Evolutionary conservation across 192 early-diverging fungal species (phyloP).

Genomic region (Coemansia sp.): DNA sequence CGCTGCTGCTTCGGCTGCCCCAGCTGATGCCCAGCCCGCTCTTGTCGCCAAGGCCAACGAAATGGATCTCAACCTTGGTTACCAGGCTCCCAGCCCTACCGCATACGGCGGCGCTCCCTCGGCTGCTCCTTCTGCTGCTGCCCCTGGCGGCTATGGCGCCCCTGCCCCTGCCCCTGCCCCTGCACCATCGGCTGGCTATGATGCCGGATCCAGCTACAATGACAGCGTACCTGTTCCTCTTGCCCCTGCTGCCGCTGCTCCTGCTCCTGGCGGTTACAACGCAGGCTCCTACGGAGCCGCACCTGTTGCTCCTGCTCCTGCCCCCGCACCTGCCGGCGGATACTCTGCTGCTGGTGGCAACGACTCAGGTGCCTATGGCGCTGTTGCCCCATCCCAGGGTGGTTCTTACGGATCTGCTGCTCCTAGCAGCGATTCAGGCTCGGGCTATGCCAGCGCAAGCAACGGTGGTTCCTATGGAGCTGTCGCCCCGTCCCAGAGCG

Average conservation of each 20-base stretch:
- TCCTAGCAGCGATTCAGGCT: background rate
- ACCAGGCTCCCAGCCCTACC: conserved; percentile 21
- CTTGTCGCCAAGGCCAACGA: conserved; percentile 9
- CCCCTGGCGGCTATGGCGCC: conserved; percentile 2
- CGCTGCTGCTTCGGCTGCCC: conserved; percentile 40
- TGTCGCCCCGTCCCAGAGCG: background rate
- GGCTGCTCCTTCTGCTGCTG: background rate
- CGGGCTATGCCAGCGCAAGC: background rate
- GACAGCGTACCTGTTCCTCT: conserved; percentile 18
- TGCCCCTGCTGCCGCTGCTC: conserved; percentile 10
- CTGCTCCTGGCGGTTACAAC: conserved; percentile 16
- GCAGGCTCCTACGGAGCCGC: background rate
- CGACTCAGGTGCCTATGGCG: conserved; percentile 7
- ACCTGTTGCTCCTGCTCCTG: conserved; percentile 20
- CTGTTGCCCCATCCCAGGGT: conserved; percentile 6
- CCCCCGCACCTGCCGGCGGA: conserved; percentile 15
- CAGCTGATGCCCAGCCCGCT: conserved; percentile 34
- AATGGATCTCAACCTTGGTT: conserved; percentile 18
- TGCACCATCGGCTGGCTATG: conserved; percentile 18
- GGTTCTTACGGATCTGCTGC: conserved; percentile 14
- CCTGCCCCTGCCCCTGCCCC: conserved; percentile 18
- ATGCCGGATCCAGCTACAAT: conserved; percentile 22
- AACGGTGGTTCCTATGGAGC: conserved; percentile 5
- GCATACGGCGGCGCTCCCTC: background rate
- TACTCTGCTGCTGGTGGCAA: conserved; percentile 18